Conservation (phyloP, 1,139 yeast genomes). For the Hemisphaericaspora xylanilytica region DNA sequence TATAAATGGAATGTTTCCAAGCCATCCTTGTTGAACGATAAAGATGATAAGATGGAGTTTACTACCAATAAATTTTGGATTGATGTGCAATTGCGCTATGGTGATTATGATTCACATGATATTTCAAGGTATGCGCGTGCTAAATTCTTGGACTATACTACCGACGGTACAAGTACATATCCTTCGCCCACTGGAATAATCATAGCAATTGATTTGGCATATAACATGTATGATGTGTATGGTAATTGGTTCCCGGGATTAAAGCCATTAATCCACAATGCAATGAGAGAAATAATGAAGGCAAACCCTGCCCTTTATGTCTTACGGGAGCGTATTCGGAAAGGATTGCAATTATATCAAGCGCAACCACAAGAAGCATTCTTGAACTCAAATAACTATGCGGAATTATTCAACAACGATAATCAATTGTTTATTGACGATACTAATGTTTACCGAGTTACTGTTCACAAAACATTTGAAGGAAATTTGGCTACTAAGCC, state of each 20-base stretch:
- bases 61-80: slow-evolving; percentile 84
- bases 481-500: slow-evolving; percentile 94
- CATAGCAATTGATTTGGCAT: slow-evolving; percentile 90
- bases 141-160: slow-evolving; percentile 87
- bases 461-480: slow-evolving; percentile 87
- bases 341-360: slow-evolving; percentile 90
- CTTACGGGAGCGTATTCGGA: slow-evolving; percentile 87
- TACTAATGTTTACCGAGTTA: slow-evolving; percentile 90
- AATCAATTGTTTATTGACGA: slow-evolving; percentile 87
- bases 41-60: slow-evolving; percentile 50
- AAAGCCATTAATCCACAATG: slow-evolving; percentile 84
- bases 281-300: slow-evolving; percentile 92
- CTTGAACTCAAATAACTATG: slow-evolving; percentile 83
- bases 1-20: slow-evolving; percentile 82
- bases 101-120: slow-evolving; percentile 97
- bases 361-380: slow-evolving; percentile 93
- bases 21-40: slow-evolving; percentile 75
- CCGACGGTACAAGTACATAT: slow-evolving; percentile 79
- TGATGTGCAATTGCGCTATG: slow-evolving; percentile 92
- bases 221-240: slow-evolving; percentile 93
- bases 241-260: slow-evolving; percentile 98
- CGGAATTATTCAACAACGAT: slow-evolving; percentile 83
- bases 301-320: slow-evolving; percentile 93
- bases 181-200: slow-evolving; percentile 94
- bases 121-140: slow-evolving; percentile 92